Conservation (phyloP, 1,284 basidiomycete genomes). For the Tausonia pullulans region DNA sequence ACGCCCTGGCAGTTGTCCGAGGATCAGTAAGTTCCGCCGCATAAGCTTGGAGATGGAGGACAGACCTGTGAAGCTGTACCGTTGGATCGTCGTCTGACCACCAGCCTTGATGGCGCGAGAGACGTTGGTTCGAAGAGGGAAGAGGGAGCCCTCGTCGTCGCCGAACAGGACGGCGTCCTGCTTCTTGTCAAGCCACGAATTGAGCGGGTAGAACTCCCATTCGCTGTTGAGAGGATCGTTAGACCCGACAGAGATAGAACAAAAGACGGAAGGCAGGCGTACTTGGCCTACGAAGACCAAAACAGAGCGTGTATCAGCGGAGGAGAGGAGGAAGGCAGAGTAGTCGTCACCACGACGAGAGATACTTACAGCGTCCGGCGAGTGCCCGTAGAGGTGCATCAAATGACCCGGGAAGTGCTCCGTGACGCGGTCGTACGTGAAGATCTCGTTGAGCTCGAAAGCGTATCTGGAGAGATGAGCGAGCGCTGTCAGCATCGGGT, state of each 20-base stretch:
- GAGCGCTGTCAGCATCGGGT: not conserved
- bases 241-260: not conserved
- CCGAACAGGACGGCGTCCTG: conserved; percentile 32
- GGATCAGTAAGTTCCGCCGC: no score
- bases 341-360: not conserved
- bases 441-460: conserved; percentile 34
- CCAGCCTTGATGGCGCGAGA: conserved; percentile 15
- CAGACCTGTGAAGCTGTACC: no score
- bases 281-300: not conserved
- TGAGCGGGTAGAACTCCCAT: conserved; percentile 34
- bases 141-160: conserved; percentile 28
- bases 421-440: conserved; percentile 27
- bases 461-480: conserved; percentile 27
- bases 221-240: conserved; percentile 22
- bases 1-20: no score
- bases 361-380: conserved; percentile 30
- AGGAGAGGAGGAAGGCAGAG: not conserved
- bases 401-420: conserved; percentile 26
- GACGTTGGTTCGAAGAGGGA: conserved; percentile 33
- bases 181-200: conserved; percentile 25
- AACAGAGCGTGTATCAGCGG: not conserved
- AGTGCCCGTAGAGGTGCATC: conserved; percentile 34
- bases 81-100: no score
- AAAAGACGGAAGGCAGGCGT: no score
- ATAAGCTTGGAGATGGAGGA: no score